A percentile compares a stretch with the other conserved stretches of the same genome.
These are phyloP conservation scores for Metroxylon sagu DNA, from an alignment of 176 grass and related monocot genomes.

Conservation along the genomic window DNA sequence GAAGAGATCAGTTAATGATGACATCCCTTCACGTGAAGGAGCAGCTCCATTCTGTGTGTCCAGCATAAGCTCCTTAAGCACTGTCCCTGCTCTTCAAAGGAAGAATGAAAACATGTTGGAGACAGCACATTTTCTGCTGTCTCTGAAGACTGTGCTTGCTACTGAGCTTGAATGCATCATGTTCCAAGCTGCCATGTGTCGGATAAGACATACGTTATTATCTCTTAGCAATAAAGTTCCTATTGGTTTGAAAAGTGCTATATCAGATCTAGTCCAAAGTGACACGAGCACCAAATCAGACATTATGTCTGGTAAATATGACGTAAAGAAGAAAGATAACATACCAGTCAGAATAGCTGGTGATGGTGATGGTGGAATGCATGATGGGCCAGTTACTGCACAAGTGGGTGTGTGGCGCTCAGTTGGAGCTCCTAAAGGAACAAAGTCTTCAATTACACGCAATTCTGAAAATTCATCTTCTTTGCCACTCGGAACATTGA, in stretches of 20 bases:
- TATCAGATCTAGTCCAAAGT: constrained; percentile 32
- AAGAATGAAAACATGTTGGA: constrained; percentile 60
- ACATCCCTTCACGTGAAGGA: constrained; percentile 42
- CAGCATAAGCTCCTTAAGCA: constrained; percentile 43
- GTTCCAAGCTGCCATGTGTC: constrained; percentile 90
- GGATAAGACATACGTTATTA: constrained; percentile 71
- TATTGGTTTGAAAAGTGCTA: constrained; percentile 33
- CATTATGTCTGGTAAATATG: constrained; percentile 28
- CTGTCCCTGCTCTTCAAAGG: constrained; percentile 41
- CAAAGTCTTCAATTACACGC: constrained; percentile 39
- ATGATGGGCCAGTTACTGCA: constrained; percentile 47
- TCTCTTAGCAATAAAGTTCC: constrained; percentile 59
- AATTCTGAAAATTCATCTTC: constrained; percentile 20
- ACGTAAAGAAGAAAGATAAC: constrained; percentile 75
- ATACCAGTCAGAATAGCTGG: constrained; percentile 64
- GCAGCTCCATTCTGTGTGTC: constrained; percentile 38
- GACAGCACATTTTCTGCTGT: constrained; percentile 51
- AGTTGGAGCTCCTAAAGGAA: constrained; percentile 52
- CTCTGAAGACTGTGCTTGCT: constrained; percentile 75
- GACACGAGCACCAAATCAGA: constrained; percentile 39
- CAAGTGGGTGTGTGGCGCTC: constrained; percentile 79
- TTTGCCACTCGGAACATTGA: constrained; percentile 37
- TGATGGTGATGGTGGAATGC: constrained; percentile 73
- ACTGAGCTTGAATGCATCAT: constrained; percentile 85
- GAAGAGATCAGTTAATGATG: constrained; percentile 32